phyloP scores from a whole-genome alignment of 495 filamentous ascomycete genomes.

The Penicillium nucicola region DNA sequence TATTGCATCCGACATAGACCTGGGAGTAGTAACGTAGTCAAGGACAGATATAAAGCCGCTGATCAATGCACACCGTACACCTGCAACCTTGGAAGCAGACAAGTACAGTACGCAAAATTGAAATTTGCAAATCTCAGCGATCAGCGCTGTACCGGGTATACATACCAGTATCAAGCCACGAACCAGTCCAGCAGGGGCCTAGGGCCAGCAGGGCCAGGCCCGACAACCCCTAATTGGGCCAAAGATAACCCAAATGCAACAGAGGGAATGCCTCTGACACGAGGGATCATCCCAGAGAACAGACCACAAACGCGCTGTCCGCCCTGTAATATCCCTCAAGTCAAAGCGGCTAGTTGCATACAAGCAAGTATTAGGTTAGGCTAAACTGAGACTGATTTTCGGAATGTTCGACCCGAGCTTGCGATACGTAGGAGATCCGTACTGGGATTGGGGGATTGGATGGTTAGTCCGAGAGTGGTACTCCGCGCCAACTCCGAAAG shows the following conservation, averaged over 20 bases:
- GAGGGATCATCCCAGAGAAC: constrained; percentile 2
- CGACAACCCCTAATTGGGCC: not conserved
- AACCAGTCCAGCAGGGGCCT: not conserved
- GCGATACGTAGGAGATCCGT: not conserved
- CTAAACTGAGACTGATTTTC: not conserved
- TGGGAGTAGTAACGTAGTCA: too few species aligned
- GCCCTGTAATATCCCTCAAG: not conserved
- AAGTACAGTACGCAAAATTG: too few species aligned
- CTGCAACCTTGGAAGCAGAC: too few species aligned
- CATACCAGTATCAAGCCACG: not conserved
- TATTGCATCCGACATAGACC: too few species aligned
- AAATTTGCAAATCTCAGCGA: constrained; percentile 2
- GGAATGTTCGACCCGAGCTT: not conserved
- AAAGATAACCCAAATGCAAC: not conserved
- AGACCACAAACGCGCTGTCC: not conserved
- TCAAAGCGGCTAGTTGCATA: constrained; percentile 8
- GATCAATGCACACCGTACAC: too few species aligned
- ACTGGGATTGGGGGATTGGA: not conserved
- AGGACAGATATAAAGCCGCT: too few species aligned
- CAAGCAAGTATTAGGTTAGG: too few species aligned
- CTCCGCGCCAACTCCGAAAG: constrained; percentile 1
- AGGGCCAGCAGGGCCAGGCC: too few species aligned
- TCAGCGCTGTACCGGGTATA: constrained; percentile 3
- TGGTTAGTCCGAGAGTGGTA: not conserved
- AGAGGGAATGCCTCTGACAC: not conserved